These are phyloP conservation scores for Saccharomyces hybrid DNA, from an alignment of 1,139 yeast species.

Conservation along the genomic window DNA sequence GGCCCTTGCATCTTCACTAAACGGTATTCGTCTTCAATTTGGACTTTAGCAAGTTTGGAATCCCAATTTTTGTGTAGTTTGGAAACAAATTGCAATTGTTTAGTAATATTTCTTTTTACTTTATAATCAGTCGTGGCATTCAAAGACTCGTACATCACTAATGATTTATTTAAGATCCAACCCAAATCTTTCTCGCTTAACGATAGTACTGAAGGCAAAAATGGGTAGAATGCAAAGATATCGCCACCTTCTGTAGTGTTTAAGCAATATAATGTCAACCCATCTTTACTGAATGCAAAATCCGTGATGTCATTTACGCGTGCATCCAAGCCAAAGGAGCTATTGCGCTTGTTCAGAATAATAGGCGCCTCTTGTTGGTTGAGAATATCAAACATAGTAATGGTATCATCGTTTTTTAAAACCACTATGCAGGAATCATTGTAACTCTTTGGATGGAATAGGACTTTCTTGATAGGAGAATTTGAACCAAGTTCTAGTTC, in stretches of 20 bases:
- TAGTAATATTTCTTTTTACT: constrained; percentile 22
- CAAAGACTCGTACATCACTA: constrained; percentile 27
- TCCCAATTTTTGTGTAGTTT: constrained; percentile 14
- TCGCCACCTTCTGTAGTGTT: constrained; percentile 44
- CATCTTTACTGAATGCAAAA: constrained; percentile 42
- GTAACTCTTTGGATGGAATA: constrained; percentile 41
- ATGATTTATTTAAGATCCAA: constrained; percentile 39
- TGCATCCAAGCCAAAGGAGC: constrained; percentile 27
- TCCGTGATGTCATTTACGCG: constrained; percentile 26
- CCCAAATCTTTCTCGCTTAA: constrained; percentile 34
- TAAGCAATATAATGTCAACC: constrained; percentile 42
- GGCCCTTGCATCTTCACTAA: constrained; percentile 43
- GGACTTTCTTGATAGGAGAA: constrained; percentile 23
- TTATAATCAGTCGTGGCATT: constrained; percentile 12
- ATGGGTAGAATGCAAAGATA: constrained; percentile 48
- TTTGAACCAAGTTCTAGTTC: constrained; percentile 1
- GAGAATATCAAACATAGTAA: constrained; percentile 34
- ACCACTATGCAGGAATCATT: constrained; percentile 38
- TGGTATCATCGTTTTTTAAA: constrained; percentile 33
- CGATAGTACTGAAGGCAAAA: constrained; percentile 39
- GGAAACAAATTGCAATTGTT: constrained; percentile 30
- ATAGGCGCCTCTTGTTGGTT: constrained; percentile 18
- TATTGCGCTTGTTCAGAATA: constrained; percentile 17
- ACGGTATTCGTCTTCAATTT: constrained; percentile 14
- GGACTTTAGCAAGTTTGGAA: not conserved